Conservation (phyloP, 2,329 filamentous ascomycete species). For the Fusarium dlaminii region DNA sequence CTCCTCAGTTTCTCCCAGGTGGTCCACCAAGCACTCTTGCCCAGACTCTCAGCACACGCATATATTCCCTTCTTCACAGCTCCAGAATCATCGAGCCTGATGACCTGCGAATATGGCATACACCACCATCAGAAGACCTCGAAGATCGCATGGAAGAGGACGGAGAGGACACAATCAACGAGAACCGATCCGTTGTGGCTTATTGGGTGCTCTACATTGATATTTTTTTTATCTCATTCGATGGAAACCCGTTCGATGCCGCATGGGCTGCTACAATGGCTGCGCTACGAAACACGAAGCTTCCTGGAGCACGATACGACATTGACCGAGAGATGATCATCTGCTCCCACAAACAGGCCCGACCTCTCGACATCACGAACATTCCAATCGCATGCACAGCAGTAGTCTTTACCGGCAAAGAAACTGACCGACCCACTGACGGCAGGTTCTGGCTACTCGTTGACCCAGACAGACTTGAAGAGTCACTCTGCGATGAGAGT, state of each 20-base stretch:
- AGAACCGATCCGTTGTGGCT: constrained; percentile 69
- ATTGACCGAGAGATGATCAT: constrained; percentile 80
- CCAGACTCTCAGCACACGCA: constrained; percentile 83
- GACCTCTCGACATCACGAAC: constrained; percentile 67
- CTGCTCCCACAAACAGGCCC: constrained; percentile 71
- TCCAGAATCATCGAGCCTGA: constrained; percentile 72
- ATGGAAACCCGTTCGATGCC: constrained; percentile 91
- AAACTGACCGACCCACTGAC: constrained; percentile 55
- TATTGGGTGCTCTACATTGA: constrained; percentile 98
- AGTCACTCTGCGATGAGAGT: constrained; percentile 83
- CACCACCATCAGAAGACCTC: constrained; percentile 58
- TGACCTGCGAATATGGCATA: constrained; percentile 79
- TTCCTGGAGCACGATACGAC: constrained; percentile 87
- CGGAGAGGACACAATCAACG: constrained; percentile 44
- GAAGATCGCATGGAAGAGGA: constrained; percentile 53
- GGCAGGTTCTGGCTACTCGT: constrained; percentile 78
- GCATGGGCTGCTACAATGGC: constrained; percentile 87
- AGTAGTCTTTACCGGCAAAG: constrained; percentile 77
- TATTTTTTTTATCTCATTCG: constrained; percentile 91
- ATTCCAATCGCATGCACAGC: constrained; percentile 82
- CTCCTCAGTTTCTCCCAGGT: constrained; percentile 85
- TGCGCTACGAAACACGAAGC: constrained; percentile 78
- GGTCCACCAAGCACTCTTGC: constrained; percentile 81
- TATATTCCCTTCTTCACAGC: constrained; percentile 79
- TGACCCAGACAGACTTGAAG: constrained; percentile 91